Conservation (phyloP, 345 rosid species). For the Ceriops tagal region DNA sequence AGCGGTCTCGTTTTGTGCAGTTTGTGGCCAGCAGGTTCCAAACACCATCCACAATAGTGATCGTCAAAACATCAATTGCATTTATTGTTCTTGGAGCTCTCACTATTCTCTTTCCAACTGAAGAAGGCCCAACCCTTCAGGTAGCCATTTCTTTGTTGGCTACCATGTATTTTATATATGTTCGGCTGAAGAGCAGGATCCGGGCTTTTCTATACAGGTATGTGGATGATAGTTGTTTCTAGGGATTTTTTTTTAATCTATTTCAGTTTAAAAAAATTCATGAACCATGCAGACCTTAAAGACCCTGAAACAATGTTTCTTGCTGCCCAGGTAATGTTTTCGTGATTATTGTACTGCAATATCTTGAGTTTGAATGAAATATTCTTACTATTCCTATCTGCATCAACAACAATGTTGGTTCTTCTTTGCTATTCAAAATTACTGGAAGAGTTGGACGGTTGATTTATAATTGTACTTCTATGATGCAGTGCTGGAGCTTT, state of each 20-base stretch:
- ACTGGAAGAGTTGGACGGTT: background rate
- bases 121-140: constrained; percentile 94
- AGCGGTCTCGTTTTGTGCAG: constrained; percentile 66
- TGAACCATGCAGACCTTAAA: too few relatives aligned
- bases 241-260: background rate
- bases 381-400: background rate
- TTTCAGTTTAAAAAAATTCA: background rate
- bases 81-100: constrained; percentile 72
- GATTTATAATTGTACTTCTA: constrained; percentile 17
- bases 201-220: constrained; percentile 81
- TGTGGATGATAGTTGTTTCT: constrained; percentile 15
- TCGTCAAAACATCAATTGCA: constrained; percentile 56
- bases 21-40: constrained; percentile 65
- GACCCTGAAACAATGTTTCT: background rate
- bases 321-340: background rate
- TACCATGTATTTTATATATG: constrained; percentile 71
- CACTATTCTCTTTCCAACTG: constrained; percentile 85
- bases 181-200: constrained; percentile 66
- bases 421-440: constrained; percentile 9
- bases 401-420: background rate
- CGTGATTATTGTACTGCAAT: background rate
- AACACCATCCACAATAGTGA: constrained; percentile 59
- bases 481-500: constrained; percentile 73
- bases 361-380: background rate
- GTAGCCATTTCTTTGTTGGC: constrained; percentile 72